Percentiles rank a stretch among this genome's conserved stretches.
Conservation (phyloP, 2,329 filamentous ascomycete genomes). For the Hawksworthiomyces lignivorus region DNA sequence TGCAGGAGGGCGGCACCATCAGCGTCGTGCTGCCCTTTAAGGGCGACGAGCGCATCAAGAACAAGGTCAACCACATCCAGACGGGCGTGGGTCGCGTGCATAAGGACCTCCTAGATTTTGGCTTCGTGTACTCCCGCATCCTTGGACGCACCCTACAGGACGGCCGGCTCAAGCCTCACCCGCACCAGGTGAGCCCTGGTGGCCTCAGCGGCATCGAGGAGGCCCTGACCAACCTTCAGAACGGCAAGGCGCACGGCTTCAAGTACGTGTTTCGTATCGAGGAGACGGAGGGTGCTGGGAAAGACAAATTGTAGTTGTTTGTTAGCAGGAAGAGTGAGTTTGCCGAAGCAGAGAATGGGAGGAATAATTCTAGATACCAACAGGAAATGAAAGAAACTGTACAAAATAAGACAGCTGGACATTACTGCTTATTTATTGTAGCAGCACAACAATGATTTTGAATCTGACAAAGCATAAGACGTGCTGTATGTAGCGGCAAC, state of each 20-base stretch:
- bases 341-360: no score
- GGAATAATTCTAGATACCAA: no score
- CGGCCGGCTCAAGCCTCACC: conserved; percentile 38
- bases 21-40: conserved; percentile 19
- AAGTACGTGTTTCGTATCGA: conserved; percentile 49
- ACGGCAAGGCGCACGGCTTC: conserved; percentile 48
- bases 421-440: no score
- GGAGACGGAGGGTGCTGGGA: conserved; percentile 12
- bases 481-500: no score
- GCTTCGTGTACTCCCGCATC: conserved; percentile 28
- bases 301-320: no score
- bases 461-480: no score
- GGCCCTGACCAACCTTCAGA: conserved; percentile 42
- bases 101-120: conserved; percentile 25
- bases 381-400: no score
- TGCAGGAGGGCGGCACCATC: conserved; percentile 25
- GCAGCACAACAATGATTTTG: no score
- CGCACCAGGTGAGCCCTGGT: conserved; percentile 38
- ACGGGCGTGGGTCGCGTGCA: conserved; percentile 19
- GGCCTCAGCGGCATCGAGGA: conserved; percentile 43
- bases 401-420: no score
- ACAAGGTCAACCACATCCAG: conserved; percentile 16
- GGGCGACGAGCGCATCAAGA: conserved; percentile 15
- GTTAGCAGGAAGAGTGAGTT: no score
- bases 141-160: conserved; percentile 29